Evolutionary conservation across 371 early-diverging fungal genomes (phyloP), one percentile per base, ranked within the genome.

Genomic region (Mucor lusitanicus): DNA sequence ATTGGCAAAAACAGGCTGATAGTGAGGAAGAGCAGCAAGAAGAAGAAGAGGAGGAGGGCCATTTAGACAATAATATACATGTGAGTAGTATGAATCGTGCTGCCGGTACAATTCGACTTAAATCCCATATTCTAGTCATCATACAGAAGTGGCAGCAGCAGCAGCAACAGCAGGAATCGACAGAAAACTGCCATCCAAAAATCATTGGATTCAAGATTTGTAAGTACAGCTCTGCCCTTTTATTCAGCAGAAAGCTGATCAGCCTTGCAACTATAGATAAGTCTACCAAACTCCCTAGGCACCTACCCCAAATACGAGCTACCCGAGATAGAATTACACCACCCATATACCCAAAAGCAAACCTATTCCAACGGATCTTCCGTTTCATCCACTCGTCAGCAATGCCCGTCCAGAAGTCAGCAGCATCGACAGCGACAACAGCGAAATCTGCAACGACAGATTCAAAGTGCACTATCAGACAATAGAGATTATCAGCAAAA

Each of bases 271-370:
- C n/a, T n/a, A n/a, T 50, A 65, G 66, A 65, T 59, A 53, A 50
- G 54, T 11, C 19, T 65, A 32, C 66, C 66, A 5, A 60, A 59
- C 39, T 28, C 48, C 17, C 15, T 65, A 3, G n/a, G 58, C 11
- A 19, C 40, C 7, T 58, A 50, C 25, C 39, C 59, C 2, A 53
- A 37, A 32, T 57, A 68, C 46, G 39, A 56, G 46, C 13, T 63
- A 28, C 63, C 63, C 4, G 63, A 63, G 8, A 63, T 63, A 21
- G 55, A 67, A 61, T 23, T 58, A 33, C 61, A 67, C 13, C 59
- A 61, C 23, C 42, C 40, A 60, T 67, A 61, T 59, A 59, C 66
- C 66, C 59, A 64, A 27, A 28, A 56, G 17, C 35, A 44, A 40
- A 30, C 50, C n/a, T 15, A 25, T 25, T 40, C 57, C 12, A 28